These are phyloP conservation scores for Tuber calosporum DNA, from an alignment of 495 filamentous ascomycete genomes.

Conservation along the genomic window DNA sequence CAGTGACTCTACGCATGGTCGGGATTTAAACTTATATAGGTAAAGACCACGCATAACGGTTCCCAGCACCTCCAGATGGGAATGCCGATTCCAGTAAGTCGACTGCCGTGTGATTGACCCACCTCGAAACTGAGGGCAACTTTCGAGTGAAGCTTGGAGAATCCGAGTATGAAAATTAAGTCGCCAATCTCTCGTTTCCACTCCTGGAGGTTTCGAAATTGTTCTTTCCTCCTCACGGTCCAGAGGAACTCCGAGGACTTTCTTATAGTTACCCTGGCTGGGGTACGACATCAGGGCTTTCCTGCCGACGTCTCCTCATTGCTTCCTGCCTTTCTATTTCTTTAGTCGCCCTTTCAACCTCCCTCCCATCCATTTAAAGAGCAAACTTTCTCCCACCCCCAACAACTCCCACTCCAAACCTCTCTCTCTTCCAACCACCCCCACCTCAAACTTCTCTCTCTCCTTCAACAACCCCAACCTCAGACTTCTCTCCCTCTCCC, in stretches of 20 bases:
- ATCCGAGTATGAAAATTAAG: neutral
- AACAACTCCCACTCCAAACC: neutral
- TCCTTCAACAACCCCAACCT: neutral
- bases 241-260: neutral
- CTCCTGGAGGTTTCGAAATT: neutral
- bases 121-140: neutral
- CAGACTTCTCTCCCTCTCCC: too few relatives aligned
- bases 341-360: neutral
- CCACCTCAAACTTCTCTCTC: neutral
- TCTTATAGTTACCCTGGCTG: neutral
- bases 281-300: neutral
- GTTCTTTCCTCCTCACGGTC: neutral
- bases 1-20: neutral
- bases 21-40: too few relatives aligned
- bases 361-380: neutral
- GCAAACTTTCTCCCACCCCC: neutral
- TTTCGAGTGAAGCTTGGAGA: neutral
- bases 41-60: too few relatives aligned
- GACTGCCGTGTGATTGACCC: neutral
- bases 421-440: neutral
- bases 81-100: neutral
- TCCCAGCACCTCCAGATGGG: too few relatives aligned
- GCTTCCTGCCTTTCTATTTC: neutral
- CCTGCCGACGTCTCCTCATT: neutral
- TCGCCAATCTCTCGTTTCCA: neutral